phyloP scores from a whole-genome alignment of 139 green algal species.

The Raphidocelis subcapitata region DNA sequence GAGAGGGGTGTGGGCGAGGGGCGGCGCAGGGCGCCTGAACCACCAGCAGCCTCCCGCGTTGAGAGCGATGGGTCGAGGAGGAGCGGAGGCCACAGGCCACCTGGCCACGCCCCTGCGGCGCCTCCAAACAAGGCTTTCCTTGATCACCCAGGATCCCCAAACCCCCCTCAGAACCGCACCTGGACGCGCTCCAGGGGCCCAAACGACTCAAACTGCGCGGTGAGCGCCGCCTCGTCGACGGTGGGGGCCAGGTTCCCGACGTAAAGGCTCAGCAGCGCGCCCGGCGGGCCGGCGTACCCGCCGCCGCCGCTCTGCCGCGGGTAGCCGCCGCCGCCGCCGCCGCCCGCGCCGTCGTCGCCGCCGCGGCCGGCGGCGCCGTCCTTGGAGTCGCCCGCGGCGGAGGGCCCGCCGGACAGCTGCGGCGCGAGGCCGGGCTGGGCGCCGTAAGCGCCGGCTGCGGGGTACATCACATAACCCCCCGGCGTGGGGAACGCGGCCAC shows the following conservation, averaged over 20 bases:
- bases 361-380: conserved; percentile 14
- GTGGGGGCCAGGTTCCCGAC: conserved; percentile 66
- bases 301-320: not conserved
- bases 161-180: conserved; percentile 16
- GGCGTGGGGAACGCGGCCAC: not conserved
- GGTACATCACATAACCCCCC: not conserved
- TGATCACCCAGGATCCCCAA: too few relatives aligned
- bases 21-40: not conserved
- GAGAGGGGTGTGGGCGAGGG: not conserved
- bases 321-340: not conserved
- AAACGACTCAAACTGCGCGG: conserved; percentile 40
- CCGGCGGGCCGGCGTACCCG: not conserved
- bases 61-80: not conserved
- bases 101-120: not conserved
- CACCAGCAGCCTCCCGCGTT: too few relatives aligned
- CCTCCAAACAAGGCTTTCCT: too few relatives aligned
- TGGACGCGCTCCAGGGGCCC: conserved; percentile 51
- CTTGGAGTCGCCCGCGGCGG: conserved; percentile 5
- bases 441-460: not conserved
- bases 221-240: conserved; percentile 56
- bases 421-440: too few relatives aligned
- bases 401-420: not conserved
- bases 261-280: conserved; percentile 49
- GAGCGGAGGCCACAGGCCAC: not conserved
- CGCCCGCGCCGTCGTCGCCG: not conserved